Conservation (phyloP, 352 stramenopile species). For the Pythium scleroteichum region DNA sequence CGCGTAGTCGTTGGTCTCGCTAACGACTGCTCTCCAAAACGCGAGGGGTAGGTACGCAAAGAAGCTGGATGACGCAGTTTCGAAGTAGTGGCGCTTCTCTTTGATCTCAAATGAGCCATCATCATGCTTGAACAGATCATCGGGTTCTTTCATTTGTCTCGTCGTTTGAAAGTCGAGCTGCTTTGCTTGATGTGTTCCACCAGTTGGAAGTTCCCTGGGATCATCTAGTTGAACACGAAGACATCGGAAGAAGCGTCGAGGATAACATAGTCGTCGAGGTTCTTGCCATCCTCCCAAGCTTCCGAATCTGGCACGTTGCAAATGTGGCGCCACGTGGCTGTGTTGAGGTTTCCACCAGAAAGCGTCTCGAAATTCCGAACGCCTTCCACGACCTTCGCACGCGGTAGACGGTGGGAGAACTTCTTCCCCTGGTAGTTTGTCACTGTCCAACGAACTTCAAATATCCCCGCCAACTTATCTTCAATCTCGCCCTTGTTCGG, state of each 20-base stretch:
- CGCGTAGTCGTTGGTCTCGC: slow-evolving; percentile 15
- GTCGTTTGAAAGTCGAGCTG: slow-evolving; percentile 19
- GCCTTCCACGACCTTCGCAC: slow-evolving; percentile 5
- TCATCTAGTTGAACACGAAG: slow-evolving; percentile 1
- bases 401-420: slow-evolving; percentile 4
- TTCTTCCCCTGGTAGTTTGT: slow-evolving; percentile 19
- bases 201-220: slow-evolving; percentile 9
- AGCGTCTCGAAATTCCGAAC: slow-evolving; percentile 11
- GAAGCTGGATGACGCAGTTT: slow-evolving; percentile 19
- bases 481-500: not conserved
- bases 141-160: slow-evolving; percentile 9
- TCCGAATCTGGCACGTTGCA: slow-evolving; percentile 14
- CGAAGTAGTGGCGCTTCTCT: slow-evolving; percentile 13
- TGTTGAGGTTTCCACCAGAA: slow-evolving; percentile 11
- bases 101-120: slow-evolving; percentile 15
- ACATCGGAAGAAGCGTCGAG: too few relatives aligned
- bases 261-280: slow-evolving; percentile 19
- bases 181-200: slow-evolving; percentile 13
- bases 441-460: slow-evolving; percentile 14
- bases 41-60: slow-evolving; percentile 19
- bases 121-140: slow-evolving; percentile 10
- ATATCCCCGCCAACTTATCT: not conserved
- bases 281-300: not conserved
- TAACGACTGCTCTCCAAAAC: slow-evolving; percentile 22
- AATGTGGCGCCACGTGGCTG: slow-evolving; percentile 17